Conservation (phyloP, 169 alveolate genomes). For the Plasmodium relictum region DNA sequence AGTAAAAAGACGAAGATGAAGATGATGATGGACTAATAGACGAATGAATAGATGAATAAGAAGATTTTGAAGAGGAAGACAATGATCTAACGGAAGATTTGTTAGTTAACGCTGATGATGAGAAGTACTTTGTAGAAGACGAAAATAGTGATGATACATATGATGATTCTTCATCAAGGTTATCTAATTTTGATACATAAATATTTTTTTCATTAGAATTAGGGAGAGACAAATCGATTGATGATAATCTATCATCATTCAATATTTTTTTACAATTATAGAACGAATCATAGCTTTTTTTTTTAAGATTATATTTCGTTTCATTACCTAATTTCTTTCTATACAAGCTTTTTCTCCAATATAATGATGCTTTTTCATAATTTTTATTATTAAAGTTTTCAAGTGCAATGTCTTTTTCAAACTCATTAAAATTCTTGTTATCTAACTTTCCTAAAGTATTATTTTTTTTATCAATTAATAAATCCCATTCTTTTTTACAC, state of each 20-base stretch:
- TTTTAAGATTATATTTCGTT: too few relatives aligned
- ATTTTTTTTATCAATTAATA: neutral
- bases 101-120: neutral
- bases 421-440: neutral
- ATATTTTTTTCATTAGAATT: too few relatives aligned
- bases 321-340: too few relatives aligned
- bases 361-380: too few relatives aligned
- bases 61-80: neutral
- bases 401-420: neutral
- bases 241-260: neutral
- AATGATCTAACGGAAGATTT: slow-evolving; percentile 11
- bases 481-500: neutral
- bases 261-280: too few relatives aligned
- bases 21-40: neutral
- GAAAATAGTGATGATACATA: slow-evolving; percentile 5
- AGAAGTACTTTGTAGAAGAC: neutral
- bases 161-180: neutral
- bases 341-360: too few relatives aligned
- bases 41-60: slow-evolving; percentile 5
- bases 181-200: too few relatives aligned
- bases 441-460: neutral
- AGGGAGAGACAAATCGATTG: neutral
- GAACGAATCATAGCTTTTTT: too few relatives aligned
- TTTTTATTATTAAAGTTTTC: neutral
- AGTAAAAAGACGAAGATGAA: neutral